Conservation (phyloP, 1,139 yeast species). For the Candida neerlandica region DNA sequence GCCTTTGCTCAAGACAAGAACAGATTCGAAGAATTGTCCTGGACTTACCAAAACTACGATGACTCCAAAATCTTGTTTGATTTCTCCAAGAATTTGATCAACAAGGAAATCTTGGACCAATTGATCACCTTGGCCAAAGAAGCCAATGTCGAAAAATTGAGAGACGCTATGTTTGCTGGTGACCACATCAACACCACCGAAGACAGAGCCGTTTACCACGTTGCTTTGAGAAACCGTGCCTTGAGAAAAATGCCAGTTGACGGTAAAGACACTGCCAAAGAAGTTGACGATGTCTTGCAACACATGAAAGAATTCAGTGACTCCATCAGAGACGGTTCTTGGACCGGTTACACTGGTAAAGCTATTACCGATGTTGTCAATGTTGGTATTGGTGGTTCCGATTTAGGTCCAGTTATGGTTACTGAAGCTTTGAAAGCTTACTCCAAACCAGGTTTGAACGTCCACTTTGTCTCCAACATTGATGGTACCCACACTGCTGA, state of each 20-base stretch:
- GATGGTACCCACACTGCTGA: constrained; percentile 98
- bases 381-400: constrained; percentile 99
- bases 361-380: constrained; percentile 90
- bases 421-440: constrained; percentile 96
- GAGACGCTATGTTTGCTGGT: constrained; percentile 91
- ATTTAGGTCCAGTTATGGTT: constrained; percentile 98
- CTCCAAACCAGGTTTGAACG: constrained; percentile 71
- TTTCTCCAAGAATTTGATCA: constrained; percentile 89
- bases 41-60: constrained; percentile 79
- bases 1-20: constrained; percentile 74
- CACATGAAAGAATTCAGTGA: constrained; percentile 97
- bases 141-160: constrained; percentile 81
- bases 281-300: constrained; percentile 84
- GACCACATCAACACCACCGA: constrained; percentile 94
- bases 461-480: constrained; percentile 94
- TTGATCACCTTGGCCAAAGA: constrained; percentile 84
- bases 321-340: constrained; percentile 83
- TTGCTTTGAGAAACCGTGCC: constrained; percentile 91
- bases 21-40: constrained; percentile 75
- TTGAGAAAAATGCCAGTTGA: constrained; percentile 83
- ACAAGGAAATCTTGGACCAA: constrained; percentile 72
- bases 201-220: constrained; percentile 95
- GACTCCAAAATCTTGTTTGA: constrained; percentile 89
- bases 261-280: constrained; percentile 84
- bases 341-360: constrained; percentile 98